These are phyloP conservation scores for Tricholoma sp. DNA, from an alignment of 768 basidiomycete species.

Conservation along the genomic window DNA sequence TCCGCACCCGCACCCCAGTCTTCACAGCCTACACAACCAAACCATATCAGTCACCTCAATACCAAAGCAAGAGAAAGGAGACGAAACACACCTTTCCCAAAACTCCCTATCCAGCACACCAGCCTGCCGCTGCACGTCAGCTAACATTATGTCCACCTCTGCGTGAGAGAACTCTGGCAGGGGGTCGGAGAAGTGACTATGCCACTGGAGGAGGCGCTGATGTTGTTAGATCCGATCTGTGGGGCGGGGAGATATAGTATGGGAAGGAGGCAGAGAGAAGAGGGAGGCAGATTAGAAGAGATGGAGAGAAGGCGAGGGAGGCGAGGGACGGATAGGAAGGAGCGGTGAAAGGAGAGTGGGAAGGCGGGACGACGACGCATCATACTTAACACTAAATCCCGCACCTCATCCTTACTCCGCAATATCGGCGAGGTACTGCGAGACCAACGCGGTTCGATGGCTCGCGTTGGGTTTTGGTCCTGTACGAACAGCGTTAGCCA, in stretches of 20 bases:
- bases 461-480: constrained; percentile 70
- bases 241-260: not conserved
- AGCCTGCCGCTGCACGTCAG: constrained; percentile 50
- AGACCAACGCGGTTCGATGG: constrained; percentile 73
- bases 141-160: constrained; percentile 57
- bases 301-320: no score
- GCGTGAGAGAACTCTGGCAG: constrained; percentile 51
- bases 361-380: constrained; percentile 26
- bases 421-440: constrained; percentile 70
- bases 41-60: not conserved
- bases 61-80: not conserved
- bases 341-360: no score
- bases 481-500: constrained; percentile 17
- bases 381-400: constrained; percentile 66
- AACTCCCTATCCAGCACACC: constrained; percentile 47
- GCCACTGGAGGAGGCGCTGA: constrained; percentile 59
- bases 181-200: constrained; percentile 71
- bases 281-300: no score
- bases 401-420: constrained; percentile 51
- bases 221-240: constrained; percentile 68
- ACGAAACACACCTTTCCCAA: constrained; percentile 52
- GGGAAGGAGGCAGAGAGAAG: not conserved
- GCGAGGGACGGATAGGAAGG: no score
- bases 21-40: constrained; percentile 13
- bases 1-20: constrained; percentile 16